Evolutionary conservation across 148 eudicot genomes (phyloP).

Genomic region (Chenopodium formosanum): DNA sequence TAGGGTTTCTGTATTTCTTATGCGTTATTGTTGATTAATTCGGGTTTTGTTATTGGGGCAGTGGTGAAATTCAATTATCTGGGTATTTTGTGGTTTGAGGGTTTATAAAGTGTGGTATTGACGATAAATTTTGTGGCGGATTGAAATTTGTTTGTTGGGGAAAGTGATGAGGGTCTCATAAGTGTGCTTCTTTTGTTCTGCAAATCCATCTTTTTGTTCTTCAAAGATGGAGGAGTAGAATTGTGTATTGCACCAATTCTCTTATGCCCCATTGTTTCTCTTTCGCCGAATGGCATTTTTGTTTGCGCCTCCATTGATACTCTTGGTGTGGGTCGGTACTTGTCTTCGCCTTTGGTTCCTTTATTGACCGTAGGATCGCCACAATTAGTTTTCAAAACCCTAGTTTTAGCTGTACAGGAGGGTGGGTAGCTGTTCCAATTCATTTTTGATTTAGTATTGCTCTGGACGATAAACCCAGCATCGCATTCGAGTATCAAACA

Average conservation of each 20-base stretch:
- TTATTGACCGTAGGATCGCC: background rate
- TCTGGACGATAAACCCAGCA: background rate
- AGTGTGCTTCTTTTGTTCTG: conserved; percentile 17
- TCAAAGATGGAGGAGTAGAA: conserved; percentile 31
- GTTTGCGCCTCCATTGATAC: conserved; percentile 1
- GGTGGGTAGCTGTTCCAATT: background rate
- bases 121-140: background rate
- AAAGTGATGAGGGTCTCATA: background rate
- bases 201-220: conserved; percentile 23
- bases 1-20: background rate
- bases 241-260: background rate
- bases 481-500: background rate
- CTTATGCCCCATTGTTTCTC: background rate
- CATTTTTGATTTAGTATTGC: background rate
- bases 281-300: background rate
- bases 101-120: background rate
- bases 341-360: background rate
- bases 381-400: conserved; percentile 1
- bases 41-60: background rate
- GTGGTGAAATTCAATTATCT: background rate
- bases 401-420: conserved; percentile 8
- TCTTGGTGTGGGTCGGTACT: background rate
- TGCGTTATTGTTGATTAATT: background rate
- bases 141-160: background rate
- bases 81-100: background rate